Evolutionary conservation across 768 basidiomycete species (phyloP).

Genomic region (Chlorophyllum brunneum): DNA sequence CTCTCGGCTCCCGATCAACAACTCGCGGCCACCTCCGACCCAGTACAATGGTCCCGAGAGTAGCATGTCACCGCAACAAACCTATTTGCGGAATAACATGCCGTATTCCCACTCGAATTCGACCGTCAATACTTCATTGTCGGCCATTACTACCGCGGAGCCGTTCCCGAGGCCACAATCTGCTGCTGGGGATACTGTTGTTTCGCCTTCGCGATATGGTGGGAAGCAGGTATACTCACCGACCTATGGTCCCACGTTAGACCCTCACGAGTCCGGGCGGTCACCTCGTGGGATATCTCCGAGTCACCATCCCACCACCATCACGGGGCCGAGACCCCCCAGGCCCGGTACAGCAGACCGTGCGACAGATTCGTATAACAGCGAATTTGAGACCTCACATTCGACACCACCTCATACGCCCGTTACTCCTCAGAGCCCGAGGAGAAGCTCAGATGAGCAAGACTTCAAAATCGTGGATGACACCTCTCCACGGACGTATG

Average conservation of each 20-base stretch:
- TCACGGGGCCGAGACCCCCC: conserved; percentile 27
- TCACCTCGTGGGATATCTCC: conserved; percentile 40
- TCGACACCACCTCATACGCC: conserved; percentile 62
- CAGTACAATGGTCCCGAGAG: conserved; percentile 12
- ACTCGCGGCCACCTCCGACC: conserved; percentile 9
- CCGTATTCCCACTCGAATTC: conserved; percentile 13
- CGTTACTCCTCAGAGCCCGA: conserved; percentile 46
- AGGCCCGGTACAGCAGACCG: conserved; percentile 27
- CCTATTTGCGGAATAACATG: conserved; percentile 15
- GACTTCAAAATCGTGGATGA: conserved; percentile 19
- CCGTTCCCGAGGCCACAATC: conserved; percentile 64
- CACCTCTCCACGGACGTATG: conserved; percentile 16
- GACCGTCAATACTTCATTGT: not conserved
- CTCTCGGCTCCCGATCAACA: conserved; percentile 22
- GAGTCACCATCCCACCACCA: conserved; percentile 25
- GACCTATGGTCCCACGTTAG: conserved; percentile 29
- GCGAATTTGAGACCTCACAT: conserved; percentile 38
- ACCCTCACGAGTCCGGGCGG: conserved; percentile 31
- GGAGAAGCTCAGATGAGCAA: conserved; percentile 11
- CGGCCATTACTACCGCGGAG: conserved; percentile 29
- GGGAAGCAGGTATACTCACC: conserved; percentile 34
- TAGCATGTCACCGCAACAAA: conserved; percentile 10
- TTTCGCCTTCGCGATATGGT: conserved; percentile 33
- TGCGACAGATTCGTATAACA: conserved; percentile 29
- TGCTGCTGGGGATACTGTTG: conserved; percentile 44